Conservation (phyloP, 1,284 basidiomycete species). For the Psilocybe mexicana region DNA sequence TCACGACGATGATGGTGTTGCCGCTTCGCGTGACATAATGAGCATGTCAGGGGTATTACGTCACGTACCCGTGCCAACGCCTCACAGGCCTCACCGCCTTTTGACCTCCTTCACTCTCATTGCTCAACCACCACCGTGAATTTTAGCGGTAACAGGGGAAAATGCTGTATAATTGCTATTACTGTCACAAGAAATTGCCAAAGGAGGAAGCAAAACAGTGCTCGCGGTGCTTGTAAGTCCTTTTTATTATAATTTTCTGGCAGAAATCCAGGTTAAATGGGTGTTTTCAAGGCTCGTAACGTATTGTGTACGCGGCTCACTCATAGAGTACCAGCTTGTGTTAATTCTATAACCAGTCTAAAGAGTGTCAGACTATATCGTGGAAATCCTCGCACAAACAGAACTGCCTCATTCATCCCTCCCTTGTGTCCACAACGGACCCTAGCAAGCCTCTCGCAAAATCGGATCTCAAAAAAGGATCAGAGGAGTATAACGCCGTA, state of each 20-base stretch:
- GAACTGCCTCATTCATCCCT: constrained; percentile 8
- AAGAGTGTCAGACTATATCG: constrained; percentile 9
- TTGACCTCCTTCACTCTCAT: neutral
- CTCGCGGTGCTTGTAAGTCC: constrained; percentile 8
- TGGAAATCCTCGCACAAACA: constrained; percentile 9
- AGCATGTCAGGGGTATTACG: neutral
- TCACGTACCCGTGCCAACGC: no score
- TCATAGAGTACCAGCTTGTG: neutral
- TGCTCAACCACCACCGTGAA: neutral
- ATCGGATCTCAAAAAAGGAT: neutral
- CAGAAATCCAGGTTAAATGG: neutral
- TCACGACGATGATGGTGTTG: no score
- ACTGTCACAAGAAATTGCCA: constrained; percentile 4
- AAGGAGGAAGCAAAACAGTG: constrained; percentile 4
- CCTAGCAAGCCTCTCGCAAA: neutral
- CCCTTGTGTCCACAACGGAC: neutral
- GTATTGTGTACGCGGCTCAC: constrained; percentile 4
- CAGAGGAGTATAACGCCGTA: neutral
- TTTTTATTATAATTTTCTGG: neutral
- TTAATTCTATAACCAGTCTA: neutral
- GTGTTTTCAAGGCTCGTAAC: constrained; percentile 5
- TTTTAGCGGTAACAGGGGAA: neutral
- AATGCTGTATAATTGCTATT: constrained; percentile 10
- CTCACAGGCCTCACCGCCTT: neutral
- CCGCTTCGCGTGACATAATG: neutral